Percentiles rank a stretch among this genome's conserved stretches.
Evolutionary conservation across 805 yeast genomes (phyloP).

Genomic region (Teunomyces gatunensis): DNA sequence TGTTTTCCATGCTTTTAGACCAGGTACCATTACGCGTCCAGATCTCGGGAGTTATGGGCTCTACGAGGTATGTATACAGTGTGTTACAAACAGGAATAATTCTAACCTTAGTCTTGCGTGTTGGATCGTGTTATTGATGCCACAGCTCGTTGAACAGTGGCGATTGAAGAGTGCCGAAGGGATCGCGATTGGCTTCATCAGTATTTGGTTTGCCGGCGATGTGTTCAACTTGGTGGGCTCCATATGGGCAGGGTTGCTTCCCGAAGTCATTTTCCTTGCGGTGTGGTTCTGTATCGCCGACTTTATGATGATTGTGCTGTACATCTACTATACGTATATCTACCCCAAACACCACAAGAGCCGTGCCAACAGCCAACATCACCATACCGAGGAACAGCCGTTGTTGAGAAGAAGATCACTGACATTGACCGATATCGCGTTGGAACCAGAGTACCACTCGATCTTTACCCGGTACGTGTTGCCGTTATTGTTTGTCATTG

Average conservation of each 20-base stretch:
- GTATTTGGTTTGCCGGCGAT: conserved; percentile 74
- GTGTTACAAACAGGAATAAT: not conserved
- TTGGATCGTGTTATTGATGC: conserved; percentile 73
- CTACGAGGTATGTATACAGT: conserved; percentile 46
- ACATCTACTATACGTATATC: conserved; percentile 52
- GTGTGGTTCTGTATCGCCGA: conserved; percentile 79
- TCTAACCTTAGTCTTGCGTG: conserved; percentile 54
- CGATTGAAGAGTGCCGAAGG: conserved; percentile 73
- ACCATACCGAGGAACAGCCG: conserved; percentile 19
- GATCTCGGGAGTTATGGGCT: conserved; percentile 64
- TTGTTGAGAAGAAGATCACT: conserved; percentile 51
- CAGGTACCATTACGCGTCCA: conserved; percentile 31
- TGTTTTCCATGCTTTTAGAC: conserved; percentile 1
- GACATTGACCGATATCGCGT: conserved; percentile 47
- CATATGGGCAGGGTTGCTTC: conserved; percentile 65
- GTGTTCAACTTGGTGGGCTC: conserved; percentile 65
- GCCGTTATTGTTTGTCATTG: conserved; percentile 60
- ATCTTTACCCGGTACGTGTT: conserved; percentile 50
- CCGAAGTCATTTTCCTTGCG: conserved; percentile 68
- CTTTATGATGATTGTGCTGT: conserved; percentile 53
- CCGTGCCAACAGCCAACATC: conserved; percentile 10
- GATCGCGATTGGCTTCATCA: conserved; percentile 62
- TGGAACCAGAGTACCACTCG: conserved; percentile 47
- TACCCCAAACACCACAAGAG: conserved; percentile 34
- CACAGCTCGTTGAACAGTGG: conserved; percentile 83